Conservation (phyloP, 2,329 filamentous ascomycete species). For the Pseudogymnoascus sp. region DNA sequence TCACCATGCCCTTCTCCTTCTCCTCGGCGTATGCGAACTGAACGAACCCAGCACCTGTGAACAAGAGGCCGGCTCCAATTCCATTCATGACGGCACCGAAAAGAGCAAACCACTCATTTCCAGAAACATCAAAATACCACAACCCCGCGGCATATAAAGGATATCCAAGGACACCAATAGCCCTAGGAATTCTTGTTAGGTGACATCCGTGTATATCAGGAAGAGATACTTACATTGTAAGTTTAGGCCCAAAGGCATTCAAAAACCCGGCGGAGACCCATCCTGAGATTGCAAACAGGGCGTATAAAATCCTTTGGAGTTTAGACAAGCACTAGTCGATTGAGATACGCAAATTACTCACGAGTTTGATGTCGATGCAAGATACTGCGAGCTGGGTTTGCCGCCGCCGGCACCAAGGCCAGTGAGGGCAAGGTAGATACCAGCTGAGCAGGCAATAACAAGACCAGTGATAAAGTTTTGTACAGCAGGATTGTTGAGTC, state of each 20-base stretch:
- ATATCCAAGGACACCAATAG: conserved; percentile 12
- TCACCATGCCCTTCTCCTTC: conserved; percentile 12
- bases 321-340: neutral
- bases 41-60: conserved; percentile 10
- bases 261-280: conserved; percentile 12
- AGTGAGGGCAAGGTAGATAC: conserved; percentile 14
- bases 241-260: conserved; percentile 9
- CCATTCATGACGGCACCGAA: conserved; percentile 11
- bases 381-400: conserved; percentile 12
- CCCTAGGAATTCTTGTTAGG: conserved; percentile 6
- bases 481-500: conserved; percentile 3
- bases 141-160: conserved; percentile 2
- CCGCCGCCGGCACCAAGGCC: conserved; percentile 15
- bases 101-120: conserved; percentile 12
- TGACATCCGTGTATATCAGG: neutral
- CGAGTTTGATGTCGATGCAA: conserved; percentile 7
- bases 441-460: conserved; percentile 13
- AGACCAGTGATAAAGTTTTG: neutral
- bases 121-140: conserved; percentile 14
- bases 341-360: neutral
- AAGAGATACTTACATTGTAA: neutral
- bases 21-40: conserved; percentile 16
- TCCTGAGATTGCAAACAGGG: conserved; percentile 11
- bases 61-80: conserved; percentile 11
- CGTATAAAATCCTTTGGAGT: conserved; percentile 8